Evolutionary conservation across 768 basidiomycete genomes (phyloP).

Genomic region (Epithele typhae): DNA sequence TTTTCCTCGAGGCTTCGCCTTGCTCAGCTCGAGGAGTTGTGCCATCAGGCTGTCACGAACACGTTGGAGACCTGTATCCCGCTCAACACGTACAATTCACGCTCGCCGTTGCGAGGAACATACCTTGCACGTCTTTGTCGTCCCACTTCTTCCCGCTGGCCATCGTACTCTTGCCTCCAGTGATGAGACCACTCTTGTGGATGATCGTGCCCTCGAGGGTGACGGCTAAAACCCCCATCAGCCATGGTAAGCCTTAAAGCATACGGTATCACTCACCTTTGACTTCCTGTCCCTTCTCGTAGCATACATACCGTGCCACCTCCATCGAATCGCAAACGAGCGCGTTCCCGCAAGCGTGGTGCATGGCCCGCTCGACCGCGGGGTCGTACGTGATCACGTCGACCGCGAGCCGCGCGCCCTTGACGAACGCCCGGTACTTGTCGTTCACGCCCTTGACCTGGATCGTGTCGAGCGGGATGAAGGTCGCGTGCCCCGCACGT

Average conservation of each 20-base stretch:
- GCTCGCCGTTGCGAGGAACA: background rate
- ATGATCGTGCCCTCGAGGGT: slow-evolving; percentile 96
- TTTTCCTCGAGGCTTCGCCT: slow-evolving; percentile 79
- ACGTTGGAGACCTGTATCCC: slow-evolving; percentile 44
- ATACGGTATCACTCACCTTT: slow-evolving; percentile 59
- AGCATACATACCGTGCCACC: slow-evolving; percentile 84
- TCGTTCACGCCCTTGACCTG: slow-evolving; percentile 92
- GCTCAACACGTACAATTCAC: background rate
- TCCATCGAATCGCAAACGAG: slow-evolving; percentile 96
- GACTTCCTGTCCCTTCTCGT: slow-evolving; percentile 93
- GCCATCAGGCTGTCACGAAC: slow-evolving; percentile 65
- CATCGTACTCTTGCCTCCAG: slow-evolving; percentile 84
- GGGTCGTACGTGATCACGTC: slow-evolving; percentile 63
- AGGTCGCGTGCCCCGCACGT: slow-evolving; percentile 93
- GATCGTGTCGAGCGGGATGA: slow-evolving; percentile 97
- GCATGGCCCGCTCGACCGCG: slow-evolving; percentile 88
- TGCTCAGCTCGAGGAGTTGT: slow-evolving; percentile 79
- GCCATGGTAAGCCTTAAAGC: background rate
- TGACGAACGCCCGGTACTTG: slow-evolving; percentile 88
- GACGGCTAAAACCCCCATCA: slow-evolving; percentile 57
- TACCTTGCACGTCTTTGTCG: slow-evolving; percentile 89
- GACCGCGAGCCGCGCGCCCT: slow-evolving; percentile 59
- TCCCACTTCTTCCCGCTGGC: slow-evolving; percentile 86
- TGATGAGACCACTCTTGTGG: slow-evolving; percentile 96
- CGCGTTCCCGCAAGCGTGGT: slow-evolving; percentile 93